A percentile compares a stretch with the other conserved stretches of the same genome.
phyloP scores from a whole-genome alignment of 1,284 basidiomycete species.

The Heterobasidion annosum region DNA sequence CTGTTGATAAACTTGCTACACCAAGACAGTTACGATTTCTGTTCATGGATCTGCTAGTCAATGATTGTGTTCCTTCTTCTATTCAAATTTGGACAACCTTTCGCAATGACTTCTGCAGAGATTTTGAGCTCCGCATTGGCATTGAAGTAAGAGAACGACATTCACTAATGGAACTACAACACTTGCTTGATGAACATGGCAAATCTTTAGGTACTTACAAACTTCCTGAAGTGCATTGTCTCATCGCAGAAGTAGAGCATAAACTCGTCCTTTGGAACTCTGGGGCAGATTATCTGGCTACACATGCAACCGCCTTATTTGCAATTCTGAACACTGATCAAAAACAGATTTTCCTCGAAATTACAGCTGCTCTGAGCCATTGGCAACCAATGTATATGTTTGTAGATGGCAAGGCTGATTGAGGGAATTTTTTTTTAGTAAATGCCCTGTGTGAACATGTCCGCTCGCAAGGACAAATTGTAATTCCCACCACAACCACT shows the following conservation, averaged over 20 bases:
- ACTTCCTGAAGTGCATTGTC: too few species aligned
- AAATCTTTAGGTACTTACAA: too few species aligned
- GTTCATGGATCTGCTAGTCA: too few species aligned
- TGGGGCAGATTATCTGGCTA: background rate
- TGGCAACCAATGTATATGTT: background rate
- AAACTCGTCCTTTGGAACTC: background rate
- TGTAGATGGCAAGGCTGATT: background rate
- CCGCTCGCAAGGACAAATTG: background rate
- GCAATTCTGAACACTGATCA: background rate
- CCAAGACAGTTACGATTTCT: too few species aligned
- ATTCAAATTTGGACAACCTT: too few species aligned
- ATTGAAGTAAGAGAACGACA: too few species aligned
- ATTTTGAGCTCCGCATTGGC: too few species aligned
- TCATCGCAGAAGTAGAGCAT: background rate
- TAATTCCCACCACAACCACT: slow-evolving; percentile 1
- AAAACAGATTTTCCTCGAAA: background rate
- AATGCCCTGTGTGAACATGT: background rate
- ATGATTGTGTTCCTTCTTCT: too few species aligned
- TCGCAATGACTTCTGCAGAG: too few species aligned
- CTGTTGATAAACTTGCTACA: too few species aligned
- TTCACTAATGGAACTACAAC: too few species aligned
- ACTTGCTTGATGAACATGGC: too few species aligned
- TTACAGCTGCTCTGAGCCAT: background rate
- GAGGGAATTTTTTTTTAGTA: background rate
- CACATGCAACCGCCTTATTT: background rate